Conservation (phyloP, 805 yeast species). For the Torulaspora delbrueckii region DNA sequence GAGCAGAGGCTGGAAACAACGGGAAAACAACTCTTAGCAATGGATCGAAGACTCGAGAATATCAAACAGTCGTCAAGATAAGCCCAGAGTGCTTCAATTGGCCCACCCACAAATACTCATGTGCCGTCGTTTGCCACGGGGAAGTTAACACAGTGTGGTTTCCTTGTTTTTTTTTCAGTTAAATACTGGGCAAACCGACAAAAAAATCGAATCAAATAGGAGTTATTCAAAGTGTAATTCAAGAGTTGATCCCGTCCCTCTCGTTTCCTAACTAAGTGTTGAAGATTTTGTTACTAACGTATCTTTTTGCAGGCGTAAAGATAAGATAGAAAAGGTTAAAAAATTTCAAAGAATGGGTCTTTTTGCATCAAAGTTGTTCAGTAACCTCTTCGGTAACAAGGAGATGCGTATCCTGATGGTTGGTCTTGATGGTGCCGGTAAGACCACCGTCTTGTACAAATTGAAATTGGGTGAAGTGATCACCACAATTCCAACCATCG, state of each 20-base stretch:
- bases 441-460: conserved; percentile 92
- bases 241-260: neutral
- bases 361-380: conserved; percentile 87
- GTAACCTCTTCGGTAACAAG: conserved; percentile 94
- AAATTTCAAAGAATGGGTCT: conserved; percentile 67
- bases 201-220: conserved; percentile 1
- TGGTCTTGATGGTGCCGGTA: conserved; percentile 98
- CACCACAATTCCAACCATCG: conserved; percentile 94
- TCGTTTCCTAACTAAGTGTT: neutral
- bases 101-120: neutral
- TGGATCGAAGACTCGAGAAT: neutral
- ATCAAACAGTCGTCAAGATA: neutral
- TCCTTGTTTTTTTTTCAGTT: conserved; percentile 4
- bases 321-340: neutral
- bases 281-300: conserved; percentile 3
- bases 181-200: neutral
- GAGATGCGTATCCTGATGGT: conserved; percentile 98
- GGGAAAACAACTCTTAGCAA: neutral
- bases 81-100: neutral
- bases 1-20: neutral
- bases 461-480: conserved; percentile 93
- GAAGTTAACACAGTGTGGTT: conserved; percentile 1
- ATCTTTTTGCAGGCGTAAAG: conserved; percentile 1
- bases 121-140: conserved; percentile 1
- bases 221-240: neutral